Conservation (phyloP, 345 rosid genomes). For the Noccaea bulbosa region DNA sequence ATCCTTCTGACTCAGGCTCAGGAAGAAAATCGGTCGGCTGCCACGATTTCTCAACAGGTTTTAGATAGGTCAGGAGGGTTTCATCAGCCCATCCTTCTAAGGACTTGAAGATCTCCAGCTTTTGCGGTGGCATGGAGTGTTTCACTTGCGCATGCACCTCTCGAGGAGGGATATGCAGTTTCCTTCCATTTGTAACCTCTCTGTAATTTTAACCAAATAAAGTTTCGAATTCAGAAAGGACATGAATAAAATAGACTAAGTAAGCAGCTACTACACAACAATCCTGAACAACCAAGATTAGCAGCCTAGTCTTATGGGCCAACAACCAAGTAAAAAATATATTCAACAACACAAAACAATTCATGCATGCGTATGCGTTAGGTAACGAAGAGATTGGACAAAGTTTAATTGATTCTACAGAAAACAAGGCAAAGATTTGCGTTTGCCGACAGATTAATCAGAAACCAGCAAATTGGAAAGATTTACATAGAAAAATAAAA, state of each 20-base stretch:
- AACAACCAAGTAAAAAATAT: slow-evolving; percentile 14
- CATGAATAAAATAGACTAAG: not conserved
- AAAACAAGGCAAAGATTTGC: not conserved
- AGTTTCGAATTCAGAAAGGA: not conserved
- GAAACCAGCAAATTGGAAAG: not conserved
- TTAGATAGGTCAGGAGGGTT: slow-evolving; percentile 57
- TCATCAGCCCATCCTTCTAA: slow-evolving; percentile 71
- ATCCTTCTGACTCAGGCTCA: slow-evolving; percentile 54
- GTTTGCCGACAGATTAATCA: slow-evolving; percentile 9
- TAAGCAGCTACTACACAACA: not conserved
- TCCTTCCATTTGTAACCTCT: slow-evolving; percentile 59
- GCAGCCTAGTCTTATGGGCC: slow-evolving; percentile 26
- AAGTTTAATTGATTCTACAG: not conserved
- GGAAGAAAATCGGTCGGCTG: slow-evolving; percentile 71
- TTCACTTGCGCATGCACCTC: slow-evolving; percentile 75
- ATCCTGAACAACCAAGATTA: not conserved
- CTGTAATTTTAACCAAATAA: slow-evolving; percentile 42
- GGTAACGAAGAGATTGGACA: not conserved
- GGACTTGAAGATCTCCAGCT: slow-evolving; percentile 53
- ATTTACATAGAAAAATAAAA: not conserved
- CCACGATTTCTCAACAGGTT: slow-evolving; percentile 74
- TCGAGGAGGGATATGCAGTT: slow-evolving; percentile 58
- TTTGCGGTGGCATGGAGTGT: slow-evolving; percentile 65
- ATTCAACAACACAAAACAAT: slow-evolving; percentile 3
- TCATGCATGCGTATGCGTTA: slow-evolving; percentile 29